Conservation (phyloP, 371 early-diverging fungal genomes). For the Mucor lusitanicus region DNA sequence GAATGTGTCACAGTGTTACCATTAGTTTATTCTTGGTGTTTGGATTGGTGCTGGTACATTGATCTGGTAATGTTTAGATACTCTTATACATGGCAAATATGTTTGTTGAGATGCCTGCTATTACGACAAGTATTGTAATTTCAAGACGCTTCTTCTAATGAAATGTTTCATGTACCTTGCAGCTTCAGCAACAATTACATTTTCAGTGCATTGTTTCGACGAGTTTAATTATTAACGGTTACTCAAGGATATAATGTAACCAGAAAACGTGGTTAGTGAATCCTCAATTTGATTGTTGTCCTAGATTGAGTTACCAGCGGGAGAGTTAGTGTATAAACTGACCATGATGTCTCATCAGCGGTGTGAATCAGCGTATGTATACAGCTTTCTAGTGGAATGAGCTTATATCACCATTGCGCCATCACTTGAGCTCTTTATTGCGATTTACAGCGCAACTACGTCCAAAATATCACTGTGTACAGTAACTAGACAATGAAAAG, state of each 20-base stretch:
- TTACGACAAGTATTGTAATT: too few species aligned
- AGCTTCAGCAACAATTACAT: not conserved
- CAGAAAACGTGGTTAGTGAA: not conserved
- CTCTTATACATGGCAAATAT: not conserved
- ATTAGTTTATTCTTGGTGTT: not conserved
- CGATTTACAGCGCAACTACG: too few species aligned
- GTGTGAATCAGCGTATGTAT: too few species aligned
- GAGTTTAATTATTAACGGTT: not conserved
- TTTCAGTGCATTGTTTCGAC: not conserved
- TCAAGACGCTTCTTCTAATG: not conserved
- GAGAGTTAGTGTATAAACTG: too few species aligned
- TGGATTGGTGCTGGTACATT: conserved; percentile 3
- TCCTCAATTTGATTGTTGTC: not conserved
- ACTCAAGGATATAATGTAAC: not conserved
- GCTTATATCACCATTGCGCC: too few species aligned
- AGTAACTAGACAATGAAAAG: too few species aligned
- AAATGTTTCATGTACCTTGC: not conserved
- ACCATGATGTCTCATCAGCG: too few species aligned
- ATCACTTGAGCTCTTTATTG: too few species aligned
- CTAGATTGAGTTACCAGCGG: too few species aligned
- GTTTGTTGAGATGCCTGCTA: not conserved
- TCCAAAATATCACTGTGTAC: too few species aligned
- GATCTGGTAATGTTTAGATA: not conserved
- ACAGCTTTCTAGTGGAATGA: too few species aligned
- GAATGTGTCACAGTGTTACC: conserved; percentile 1